Percentiles rank a stretch among this genome's conserved stretches.
These are phyloP conservation scores for Acacia crassicarpa DNA, from an alignment of 306 rosid genomes.

Conservation along the genomic window DNA sequence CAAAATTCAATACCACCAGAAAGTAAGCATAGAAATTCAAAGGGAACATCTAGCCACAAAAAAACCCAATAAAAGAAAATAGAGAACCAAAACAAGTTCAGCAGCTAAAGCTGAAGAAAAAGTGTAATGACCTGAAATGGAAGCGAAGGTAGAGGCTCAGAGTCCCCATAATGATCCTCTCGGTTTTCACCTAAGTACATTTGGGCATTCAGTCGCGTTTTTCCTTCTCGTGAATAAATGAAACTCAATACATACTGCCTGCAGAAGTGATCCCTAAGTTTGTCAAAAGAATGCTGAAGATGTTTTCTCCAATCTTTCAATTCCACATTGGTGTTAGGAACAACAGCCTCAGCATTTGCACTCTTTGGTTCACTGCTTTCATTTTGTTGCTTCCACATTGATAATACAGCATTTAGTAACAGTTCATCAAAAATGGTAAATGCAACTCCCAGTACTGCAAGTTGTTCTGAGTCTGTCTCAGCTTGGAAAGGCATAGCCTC, in stretches of 20 bases:
- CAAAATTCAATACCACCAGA: slow-evolving; percentile 13
- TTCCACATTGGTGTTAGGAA: slow-evolving; percentile 54
- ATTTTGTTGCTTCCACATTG: slow-evolving; percentile 66
- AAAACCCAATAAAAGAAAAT: background rate
- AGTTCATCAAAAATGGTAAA: slow-evolving; percentile 86
- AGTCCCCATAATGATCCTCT: slow-evolving; percentile 65
- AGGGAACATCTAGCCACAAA: slow-evolving; percentile 7
- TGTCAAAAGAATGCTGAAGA: slow-evolving; percentile 92
- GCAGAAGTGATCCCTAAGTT: slow-evolving; percentile 94
- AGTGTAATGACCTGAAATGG: slow-evolving; percentile 83
- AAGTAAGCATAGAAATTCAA: slow-evolving; percentile 18
- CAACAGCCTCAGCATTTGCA: slow-evolving; percentile 48
- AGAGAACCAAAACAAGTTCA: slow-evolving; percentile 14
- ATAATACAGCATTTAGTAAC: slow-evolving; percentile 72
- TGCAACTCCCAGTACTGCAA: slow-evolving; percentile 84
- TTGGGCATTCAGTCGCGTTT: slow-evolving; percentile 78
- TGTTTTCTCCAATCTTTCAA: slow-evolving; percentile 94
- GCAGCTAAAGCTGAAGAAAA: slow-evolving; percentile 31
- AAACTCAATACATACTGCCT: slow-evolving; percentile 83
- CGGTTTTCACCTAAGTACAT: slow-evolving; percentile 67
- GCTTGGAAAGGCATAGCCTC: slow-evolving; percentile 73
- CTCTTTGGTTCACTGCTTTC: slow-evolving; percentile 54
- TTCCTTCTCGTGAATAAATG: slow-evolving; percentile 97
- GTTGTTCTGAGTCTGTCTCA: slow-evolving; percentile 95
- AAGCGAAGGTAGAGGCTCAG: slow-evolving; percentile 83